Evolutionary conservation across 208 protist genomes (phyloP).

Genomic region (Eutreptiella sp.): DNA sequence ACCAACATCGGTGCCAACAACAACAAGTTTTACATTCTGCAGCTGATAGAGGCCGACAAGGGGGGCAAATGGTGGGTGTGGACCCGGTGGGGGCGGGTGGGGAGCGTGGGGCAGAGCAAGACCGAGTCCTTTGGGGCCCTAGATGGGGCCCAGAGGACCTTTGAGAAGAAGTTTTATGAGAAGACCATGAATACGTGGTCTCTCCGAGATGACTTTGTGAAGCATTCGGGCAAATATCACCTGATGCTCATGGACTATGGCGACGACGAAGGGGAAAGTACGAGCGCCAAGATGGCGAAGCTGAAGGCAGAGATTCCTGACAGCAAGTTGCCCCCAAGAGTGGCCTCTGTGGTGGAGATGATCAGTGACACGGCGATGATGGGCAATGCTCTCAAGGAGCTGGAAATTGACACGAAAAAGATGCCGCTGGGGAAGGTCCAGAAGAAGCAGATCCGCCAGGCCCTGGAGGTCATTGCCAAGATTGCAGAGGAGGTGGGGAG

Average conservation of each 20-base stretch:
- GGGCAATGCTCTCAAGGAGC: slow-evolving; percentile 52
- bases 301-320: slow-evolving; percentile 16
- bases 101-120: slow-evolving; percentile 50
- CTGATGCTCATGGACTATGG: slow-evolving; percentile 71
- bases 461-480: slow-evolving; percentile 43
- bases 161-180: slow-evolving; percentile 46
- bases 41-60: slow-evolving; percentile 59
- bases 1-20: slow-evolving; percentile 64
- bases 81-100: slow-evolving; percentile 69
- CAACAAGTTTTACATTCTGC: slow-evolving; percentile 77
- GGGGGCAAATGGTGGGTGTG: slow-evolving; percentile 46
- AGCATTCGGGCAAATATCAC: slow-evolving; percentile 53
- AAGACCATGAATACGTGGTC: slow-evolving; percentile 58
- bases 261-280: slow-evolving; percentile 23
- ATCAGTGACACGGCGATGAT: slow-evolving; percentile 55
- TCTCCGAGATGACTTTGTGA: slow-evolving; percentile 41
- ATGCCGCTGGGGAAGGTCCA: slow-evolving; percentile 73
- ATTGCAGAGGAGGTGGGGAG: slow-evolving; percentile 52
- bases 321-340: slow-evolving; percentile 41
- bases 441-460: slow-evolving; percentile 57
- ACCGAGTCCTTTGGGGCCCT: slow-evolving; percentile 32
- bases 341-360: slow-evolving; percentile 54
- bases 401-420: slow-evolving; percentile 60
- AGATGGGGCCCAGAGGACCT: slow-evolving; percentile 35
- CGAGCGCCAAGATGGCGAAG: slow-evolving; percentile 27